Percentiles rank a stretch among this genome's conserved stretches.
These are phyloP conservation scores for Barnettozyma siamensis DNA, from an alignment of 805 yeast species.

Conservation along the genomic window DNA sequence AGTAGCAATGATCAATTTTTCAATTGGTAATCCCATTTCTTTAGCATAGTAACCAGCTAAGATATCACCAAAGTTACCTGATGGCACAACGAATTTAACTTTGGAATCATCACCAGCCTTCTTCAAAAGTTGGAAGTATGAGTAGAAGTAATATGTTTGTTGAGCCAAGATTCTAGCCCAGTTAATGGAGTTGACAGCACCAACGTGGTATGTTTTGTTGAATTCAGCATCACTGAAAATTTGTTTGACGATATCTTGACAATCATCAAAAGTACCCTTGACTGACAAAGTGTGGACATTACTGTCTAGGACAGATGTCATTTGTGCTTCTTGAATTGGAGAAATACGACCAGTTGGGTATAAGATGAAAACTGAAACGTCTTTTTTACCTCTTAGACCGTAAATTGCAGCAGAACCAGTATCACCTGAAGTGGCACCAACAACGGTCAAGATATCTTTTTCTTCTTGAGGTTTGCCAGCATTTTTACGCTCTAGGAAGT, in stretches of 20 bases:
- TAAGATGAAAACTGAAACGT: conserved; percentile 93
- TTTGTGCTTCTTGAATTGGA: conserved; percentile 96
- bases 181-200: conserved; percentile 97
- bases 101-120: conserved; percentile 35
- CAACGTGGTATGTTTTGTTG: conserved; percentile 86
- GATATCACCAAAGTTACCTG: conserved; percentile 98
- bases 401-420: conserved; percentile 99
- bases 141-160: conserved; percentile 91
- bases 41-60: conserved; percentile 94
- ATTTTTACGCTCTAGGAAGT: conserved; percentile 76
- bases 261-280: conserved; percentile 95
- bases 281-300: conserved; percentile 95
- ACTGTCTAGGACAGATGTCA: conserved; percentile 91
- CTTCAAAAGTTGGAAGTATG: conserved; percentile 70
- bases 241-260: conserved; percentile 94
- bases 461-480: conserved; percentile 43
- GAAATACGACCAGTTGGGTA: conserved; percentile 98
- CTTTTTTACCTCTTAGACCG: conserved; percentile 94
- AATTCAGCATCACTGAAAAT: conserved; percentile 86
- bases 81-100: conserved; percentile 88
- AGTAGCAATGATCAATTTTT: conserved; percentile 85
- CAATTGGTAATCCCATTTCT: conserved; percentile 91
- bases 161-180: conserved; percentile 99
- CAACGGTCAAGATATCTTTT: conserved; percentile 85
- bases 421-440: conserved; percentile 99